These are phyloP conservation scores for Aegilops bicornis DNA, from an alignment of 176 grass and related monocot species.

Conservation along the genomic window DNA sequence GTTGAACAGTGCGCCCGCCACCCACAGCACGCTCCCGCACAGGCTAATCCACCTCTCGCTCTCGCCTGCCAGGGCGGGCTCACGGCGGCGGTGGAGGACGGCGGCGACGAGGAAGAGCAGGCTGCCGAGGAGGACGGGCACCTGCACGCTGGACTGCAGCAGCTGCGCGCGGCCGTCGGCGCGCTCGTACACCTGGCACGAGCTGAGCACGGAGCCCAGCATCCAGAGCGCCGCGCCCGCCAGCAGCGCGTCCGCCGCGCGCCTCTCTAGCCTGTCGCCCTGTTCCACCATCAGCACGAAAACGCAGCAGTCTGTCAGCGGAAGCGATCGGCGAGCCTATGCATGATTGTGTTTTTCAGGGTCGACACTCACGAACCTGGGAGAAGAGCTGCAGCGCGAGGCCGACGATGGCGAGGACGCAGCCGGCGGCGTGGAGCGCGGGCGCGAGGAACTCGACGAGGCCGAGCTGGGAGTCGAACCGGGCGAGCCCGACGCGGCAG, in stretches of 20 bases:
- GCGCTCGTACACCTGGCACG: constrained; percentile 86
- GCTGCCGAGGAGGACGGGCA: constrained; percentile 77
- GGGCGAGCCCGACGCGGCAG: constrained; percentile 49
- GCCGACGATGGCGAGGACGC: constrained; percentile 44
- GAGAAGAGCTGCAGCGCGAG: constrained; percentile 25
- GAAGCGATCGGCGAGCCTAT: background rate
- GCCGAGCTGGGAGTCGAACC: constrained; percentile 70
- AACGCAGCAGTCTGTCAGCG: background rate
- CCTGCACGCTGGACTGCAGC: constrained; percentile 65
- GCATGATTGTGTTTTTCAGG: background rate
- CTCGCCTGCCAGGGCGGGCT: background rate
- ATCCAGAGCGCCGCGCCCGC: constrained; percentile 61
- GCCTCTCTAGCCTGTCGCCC: constrained; percentile 27
- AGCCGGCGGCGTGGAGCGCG: constrained; percentile 42
- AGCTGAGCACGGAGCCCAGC: constrained; percentile 55
- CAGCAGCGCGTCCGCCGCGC: constrained; percentile 49
- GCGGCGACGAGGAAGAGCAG: constrained; percentile 70
- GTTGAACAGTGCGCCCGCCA: constrained; percentile 57
- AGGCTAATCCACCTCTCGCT: constrained; percentile 46
- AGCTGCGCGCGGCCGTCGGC: constrained; percentile 75
- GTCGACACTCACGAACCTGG: constrained; percentile 5
- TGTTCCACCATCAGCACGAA: background rate
- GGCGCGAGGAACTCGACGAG: constrained; percentile 83
- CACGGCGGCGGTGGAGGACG: constrained; percentile 31
- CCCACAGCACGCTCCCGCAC: constrained; percentile 61